phyloP scores from a whole-genome alignment of 2,329 filamentous ascomycete species.

The Balansia obtecta region DNA sequence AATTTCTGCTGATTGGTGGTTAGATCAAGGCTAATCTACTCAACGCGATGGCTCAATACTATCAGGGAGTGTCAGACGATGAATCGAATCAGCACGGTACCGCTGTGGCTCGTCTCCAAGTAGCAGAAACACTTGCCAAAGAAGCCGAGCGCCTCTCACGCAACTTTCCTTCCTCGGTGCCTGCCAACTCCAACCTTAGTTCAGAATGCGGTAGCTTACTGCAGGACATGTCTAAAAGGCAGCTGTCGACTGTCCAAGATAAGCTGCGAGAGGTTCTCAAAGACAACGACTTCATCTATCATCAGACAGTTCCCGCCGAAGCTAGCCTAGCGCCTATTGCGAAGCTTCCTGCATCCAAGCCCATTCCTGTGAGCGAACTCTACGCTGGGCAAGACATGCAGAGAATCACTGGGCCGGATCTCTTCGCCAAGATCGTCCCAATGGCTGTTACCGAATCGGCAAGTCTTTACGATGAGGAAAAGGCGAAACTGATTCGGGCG shows the following conservation, averaged over 20 bases:
- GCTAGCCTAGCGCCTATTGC: conserved; percentile 69
- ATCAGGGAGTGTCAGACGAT: conserved; percentile 81
- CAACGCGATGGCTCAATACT: conserved; percentile 81
- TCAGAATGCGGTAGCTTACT: conserved; percentile 66
- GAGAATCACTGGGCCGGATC: conserved; percentile 88
- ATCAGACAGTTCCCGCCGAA: conserved; percentile 80
- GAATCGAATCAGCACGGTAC: conserved; percentile 79
- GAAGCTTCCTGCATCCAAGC: conserved; percentile 89
- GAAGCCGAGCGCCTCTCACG: conserved; percentile 67
- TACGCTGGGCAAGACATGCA: conserved; percentile 97
- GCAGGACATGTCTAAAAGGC: conserved; percentile 72
- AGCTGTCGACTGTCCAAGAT: conserved; percentile 68
- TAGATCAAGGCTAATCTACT: conserved; percentile 71
- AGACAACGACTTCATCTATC: conserved; percentile 98
- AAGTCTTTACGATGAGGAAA: conserved; percentile 95
- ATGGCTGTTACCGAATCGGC: conserved; percentile 94
- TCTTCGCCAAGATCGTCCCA: conserved; percentile 93
- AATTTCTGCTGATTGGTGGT: background rate
- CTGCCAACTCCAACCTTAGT: conserved; percentile 70
- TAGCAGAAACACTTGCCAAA: conserved; percentile 66
- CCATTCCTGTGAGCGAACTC: conserved; percentile 90
- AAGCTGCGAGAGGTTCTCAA: conserved; percentile 66
- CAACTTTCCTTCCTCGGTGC: conserved; percentile 67
- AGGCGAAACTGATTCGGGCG: conserved; percentile 85
- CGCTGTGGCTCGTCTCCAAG: conserved; percentile 69